Evolutionary conservation across 1,284 basidiomycete genomes (phyloP), one percentile per base, ranked within the genome.

Genomic region (Boletellus deceptivus): DNA sequence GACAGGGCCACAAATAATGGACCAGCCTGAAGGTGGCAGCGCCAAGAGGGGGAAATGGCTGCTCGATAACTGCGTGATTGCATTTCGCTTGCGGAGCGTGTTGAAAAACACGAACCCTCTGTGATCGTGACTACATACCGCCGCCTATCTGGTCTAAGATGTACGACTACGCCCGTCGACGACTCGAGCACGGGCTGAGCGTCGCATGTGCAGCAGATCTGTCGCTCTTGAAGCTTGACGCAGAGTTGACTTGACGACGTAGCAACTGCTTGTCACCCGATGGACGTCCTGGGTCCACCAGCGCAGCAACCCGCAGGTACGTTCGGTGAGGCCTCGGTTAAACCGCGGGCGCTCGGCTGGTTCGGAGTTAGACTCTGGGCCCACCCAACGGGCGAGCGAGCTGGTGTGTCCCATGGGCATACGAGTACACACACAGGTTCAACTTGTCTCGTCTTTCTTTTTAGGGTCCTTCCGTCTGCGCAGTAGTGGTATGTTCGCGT

Each of bases 291-390:
- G 29, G 29, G 29, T 13, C 29, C 29, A 10, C 11, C 29, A 31
- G 11, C 10, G 29, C 11, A 31, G 29, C 27, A 11, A 6, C 27
- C 9, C 13, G 33, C 33, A 6, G 16, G 13, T 17, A 36, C 22
- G 11, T 27, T 45, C 43, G 33, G 43, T n/a, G 34, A 36, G 46
- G 37, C 24, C 29, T 50, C 37, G 33, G 49, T 39, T 50, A 31
- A 40, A 35, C 14, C 16, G 5, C 16, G 14, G 35, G 9, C 29
- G 9, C 29, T 13, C 25, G 9, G 20, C 31, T 20, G 41, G 49
- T 44, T 59, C 48, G 47, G 33, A 14, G 49, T 57, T 40, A 35
- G 11, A 27, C 24, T 13, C 29, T 31, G 29, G 29, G 20, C 46
- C 44, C 46, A 22, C 27, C 25, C 27, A 13, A 31, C 29, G n/a